These are phyloP conservation scores for Globisporangium orthogonon DNA, from an alignment of 352 stramenopile species.

Conservation along the genomic window DNA sequence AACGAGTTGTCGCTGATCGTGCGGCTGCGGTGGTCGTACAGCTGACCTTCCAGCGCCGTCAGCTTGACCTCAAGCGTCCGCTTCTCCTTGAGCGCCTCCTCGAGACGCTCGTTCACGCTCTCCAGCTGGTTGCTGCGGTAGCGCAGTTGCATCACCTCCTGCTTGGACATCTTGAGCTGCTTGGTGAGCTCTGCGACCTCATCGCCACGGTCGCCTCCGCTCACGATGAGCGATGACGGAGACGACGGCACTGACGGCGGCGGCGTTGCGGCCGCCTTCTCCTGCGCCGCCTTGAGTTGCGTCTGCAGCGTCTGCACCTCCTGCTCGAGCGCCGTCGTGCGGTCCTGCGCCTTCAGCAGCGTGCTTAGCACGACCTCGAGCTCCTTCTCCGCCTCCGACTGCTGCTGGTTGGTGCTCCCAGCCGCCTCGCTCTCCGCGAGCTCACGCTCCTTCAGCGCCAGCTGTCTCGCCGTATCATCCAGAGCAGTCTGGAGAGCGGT, in stretches of 20 bases:
- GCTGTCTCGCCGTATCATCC: conserved; percentile 5
- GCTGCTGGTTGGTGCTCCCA: conserved; percentile 12
- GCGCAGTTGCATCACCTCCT: conserved; percentile 80
- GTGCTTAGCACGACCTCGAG: conserved; percentile 13
- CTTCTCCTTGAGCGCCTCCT: conserved; percentile 75
- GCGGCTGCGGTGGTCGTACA: conserved; percentile 71
- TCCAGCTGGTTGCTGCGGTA: conserved; percentile 80
- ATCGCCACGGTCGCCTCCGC: conserved; percentile 14
- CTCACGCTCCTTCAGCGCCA: conserved; percentile 20
- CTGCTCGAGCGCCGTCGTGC: conserved; percentile 19
- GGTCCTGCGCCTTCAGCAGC: conserved; percentile 21
- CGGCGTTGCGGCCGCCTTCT: conserved; percentile 3
- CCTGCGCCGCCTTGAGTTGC: conserved; percentile 26
- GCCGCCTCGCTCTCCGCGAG: conserved; percentile 5
- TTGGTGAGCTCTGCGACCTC: conserved; percentile 60
- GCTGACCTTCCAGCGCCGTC: conserved; percentile 65
- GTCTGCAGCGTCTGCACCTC: conserved; percentile 34
- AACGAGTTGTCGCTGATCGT: conserved; percentile 52
- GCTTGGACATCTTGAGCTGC: conserved; percentile 68
- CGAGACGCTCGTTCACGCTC: conserved; percentile 55
- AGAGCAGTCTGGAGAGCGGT: conserved; percentile 11
- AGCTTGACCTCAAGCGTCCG: conserved; percentile 72
- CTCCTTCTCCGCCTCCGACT: conserved; percentile 21
- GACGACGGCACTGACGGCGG: conserved; percentile 3
- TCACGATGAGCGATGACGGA: conserved; percentile 15